Conservation (phyloP, 2,329 filamentous ascomycete genomes). For the Penicillium sp. region DNA sequence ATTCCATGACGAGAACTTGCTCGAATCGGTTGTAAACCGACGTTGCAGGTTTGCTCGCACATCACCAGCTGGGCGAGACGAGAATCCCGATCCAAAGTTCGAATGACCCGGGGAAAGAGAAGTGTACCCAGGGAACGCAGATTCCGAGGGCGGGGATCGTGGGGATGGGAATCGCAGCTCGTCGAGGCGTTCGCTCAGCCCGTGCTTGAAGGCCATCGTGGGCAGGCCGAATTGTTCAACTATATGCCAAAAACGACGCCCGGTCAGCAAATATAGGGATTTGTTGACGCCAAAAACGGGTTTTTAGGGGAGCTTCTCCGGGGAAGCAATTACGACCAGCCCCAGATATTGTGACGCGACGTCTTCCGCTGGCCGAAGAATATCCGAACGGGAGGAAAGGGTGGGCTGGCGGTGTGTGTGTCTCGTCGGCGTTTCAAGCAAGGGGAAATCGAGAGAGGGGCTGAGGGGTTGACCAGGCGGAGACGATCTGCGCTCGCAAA, state of each 20-base stretch:
- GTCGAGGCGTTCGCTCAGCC: slow-evolving; percentile 61
- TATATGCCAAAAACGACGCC: slow-evolving; percentile 19
- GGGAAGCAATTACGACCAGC: slow-evolving; percentile 14
- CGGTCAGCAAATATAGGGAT: slow-evolving; percentile 20
- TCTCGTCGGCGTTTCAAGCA: slow-evolving; percentile 22
- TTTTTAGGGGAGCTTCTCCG: slow-evolving; percentile 9
- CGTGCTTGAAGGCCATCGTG: slow-evolving; percentile 58
- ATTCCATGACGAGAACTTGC: slow-evolving; percentile 67
- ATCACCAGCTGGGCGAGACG: slow-evolving; percentile 51
- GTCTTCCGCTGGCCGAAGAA: slow-evolving; percentile 12
- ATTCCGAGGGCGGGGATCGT: slow-evolving; percentile 68
- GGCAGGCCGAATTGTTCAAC: slow-evolving; percentile 26
- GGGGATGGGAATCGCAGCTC: slow-evolving; percentile 70
- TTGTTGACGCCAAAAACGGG: slow-evolving; percentile 10
- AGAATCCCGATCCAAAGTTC: slow-evolving; percentile 52
- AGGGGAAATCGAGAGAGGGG: slow-evolving; percentile 30
- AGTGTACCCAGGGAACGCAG: slow-evolving; percentile 63
- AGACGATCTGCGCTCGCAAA: slow-evolving; percentile 22
- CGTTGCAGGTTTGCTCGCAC: slow-evolving; percentile 70
- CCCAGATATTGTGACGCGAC: slow-evolving; percentile 2
- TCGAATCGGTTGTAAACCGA: slow-evolving; percentile 86
- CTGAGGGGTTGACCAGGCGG: slow-evolving; percentile 26
- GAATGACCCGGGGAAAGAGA: slow-evolving; percentile 62
- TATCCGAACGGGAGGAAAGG: slow-evolving; percentile 9
- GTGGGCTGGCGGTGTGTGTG: slow-evolving; percentile 28